Evolutionary conservation across 2,329 filamentous ascomycete species (phyloP), one percentile per base, ranked within the genome.

Genomic region (Trichoderma citrinoviride): DNA sequence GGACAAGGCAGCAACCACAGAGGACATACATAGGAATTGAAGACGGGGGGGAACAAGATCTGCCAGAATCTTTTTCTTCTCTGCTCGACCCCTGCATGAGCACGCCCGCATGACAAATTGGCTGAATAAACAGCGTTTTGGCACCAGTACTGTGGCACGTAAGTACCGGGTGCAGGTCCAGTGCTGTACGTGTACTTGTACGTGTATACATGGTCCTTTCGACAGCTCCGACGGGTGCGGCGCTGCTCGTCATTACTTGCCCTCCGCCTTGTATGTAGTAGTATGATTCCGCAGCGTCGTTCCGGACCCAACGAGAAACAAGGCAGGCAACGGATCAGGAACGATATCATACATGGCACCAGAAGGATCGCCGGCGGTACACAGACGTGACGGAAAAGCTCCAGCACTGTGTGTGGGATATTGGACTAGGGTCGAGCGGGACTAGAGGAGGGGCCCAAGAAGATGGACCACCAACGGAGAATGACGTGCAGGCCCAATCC

Each of bases 161-260:
- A 37, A 37, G 33, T 37, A n/a, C n/a, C n/a, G 33, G 10, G 29
- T 37, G 33, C 12, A 37, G 14, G 33, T 37, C 33, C 33, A 37
- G 33, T 5, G 12, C 5, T 14, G 33, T 14, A 3, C 12, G 12
- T 37, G 33, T 37, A 14, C n/a, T n/a, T 3, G 29, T 8, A 8
- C 29, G 8, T 8, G 29, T 33, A 33, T 33, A 33, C 29, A 33
- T 8, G n/a, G 29, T 33, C 8, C 7, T 7, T 33, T 25, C 47
- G 23, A 19, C 49, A 52, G 68, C 67, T 68, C 66, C 68, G 68
- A 69, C 68, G 68, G 68, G 56, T 67, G 68, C 68, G 65, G 58
- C 65, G 62, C 66, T 44, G 61, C 61, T 65, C 23, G 27, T 52
- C 49, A 61, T 57, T 40, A 33, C 19, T 52, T 52, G 17, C 49